Conservation (phyloP, 495 filamentous ascomycete genomes). For the Rusavskia elegans region DNA sequence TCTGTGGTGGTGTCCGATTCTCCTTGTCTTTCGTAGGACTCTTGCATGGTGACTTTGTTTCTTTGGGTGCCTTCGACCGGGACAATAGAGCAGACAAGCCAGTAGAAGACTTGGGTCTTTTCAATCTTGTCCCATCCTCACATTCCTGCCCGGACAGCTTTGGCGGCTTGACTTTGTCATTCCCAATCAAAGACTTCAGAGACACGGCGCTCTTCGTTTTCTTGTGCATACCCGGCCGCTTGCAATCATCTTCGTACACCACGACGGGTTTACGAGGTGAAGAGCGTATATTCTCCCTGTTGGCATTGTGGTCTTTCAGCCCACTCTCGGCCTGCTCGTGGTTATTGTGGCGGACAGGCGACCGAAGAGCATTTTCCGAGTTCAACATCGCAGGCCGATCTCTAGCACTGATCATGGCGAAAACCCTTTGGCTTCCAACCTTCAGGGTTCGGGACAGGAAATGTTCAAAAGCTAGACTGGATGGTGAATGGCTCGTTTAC, state of each 20-base stretch:
- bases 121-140: constrained; percentile 35
- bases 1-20: constrained; percentile 42
- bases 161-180: constrained; percentile 38
- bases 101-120: constrained; percentile 74
- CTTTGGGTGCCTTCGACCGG: constrained; percentile 44
- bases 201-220: constrained; percentile 52
- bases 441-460: no score
- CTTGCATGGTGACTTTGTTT: constrained; percentile 24
- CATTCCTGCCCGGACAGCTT: constrained; percentile 23
- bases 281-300: constrained; percentile 5
- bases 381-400: neutral
- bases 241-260: constrained; percentile 5
- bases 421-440: no score
- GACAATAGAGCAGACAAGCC: constrained; percentile 52
- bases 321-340: constrained; percentile 11
- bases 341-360: constrained; percentile 3
- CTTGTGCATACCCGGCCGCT: constrained; percentile 30
- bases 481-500: neutral
- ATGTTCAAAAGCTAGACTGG: neutral
- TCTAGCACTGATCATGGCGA: no score
- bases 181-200: constrained; percentile 39
- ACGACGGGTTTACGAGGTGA: constrained; percentile 8
- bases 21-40: constrained; percentile 55
- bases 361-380: constrained; percentile 14
- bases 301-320: constrained; percentile 15